Conservation (phyloP, 2,329 filamentous ascomycete species). For the Botrytis fabae region DNA sequence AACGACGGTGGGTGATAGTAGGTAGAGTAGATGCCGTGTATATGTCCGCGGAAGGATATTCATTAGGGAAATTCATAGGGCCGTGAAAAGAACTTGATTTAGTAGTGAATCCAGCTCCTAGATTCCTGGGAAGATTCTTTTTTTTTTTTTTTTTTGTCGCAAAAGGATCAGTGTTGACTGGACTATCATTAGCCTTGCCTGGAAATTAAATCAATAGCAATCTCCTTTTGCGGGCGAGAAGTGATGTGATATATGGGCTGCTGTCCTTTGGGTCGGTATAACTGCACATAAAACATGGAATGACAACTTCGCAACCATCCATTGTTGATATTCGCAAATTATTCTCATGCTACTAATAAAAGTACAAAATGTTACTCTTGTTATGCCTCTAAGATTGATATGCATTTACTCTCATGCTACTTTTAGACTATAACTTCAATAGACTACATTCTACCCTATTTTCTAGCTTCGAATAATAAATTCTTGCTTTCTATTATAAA, state of each 20-base stretch:
- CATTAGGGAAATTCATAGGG: neutral
- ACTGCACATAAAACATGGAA: neutral
- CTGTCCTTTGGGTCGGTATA: neutral
- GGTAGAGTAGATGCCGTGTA: no score
- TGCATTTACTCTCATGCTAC: no score
- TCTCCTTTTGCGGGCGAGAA: neutral
- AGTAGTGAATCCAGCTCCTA: neutral
- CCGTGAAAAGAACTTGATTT: accelerated
- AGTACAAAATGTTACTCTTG: no score
- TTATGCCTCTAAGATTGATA: no score
- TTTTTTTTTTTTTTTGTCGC: neutral
- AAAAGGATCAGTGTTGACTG: neutral
- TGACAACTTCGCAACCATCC: neutral
- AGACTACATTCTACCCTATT: no score
- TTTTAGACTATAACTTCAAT: no score
- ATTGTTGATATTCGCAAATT: neutral
- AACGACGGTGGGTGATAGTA: no score
- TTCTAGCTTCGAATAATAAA: no score
- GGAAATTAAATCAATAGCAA: neutral
- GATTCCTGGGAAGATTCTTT: neutral
- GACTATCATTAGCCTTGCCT: neutral
- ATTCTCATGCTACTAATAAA: no score
- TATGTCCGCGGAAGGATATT: neutral
- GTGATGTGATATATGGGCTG: neutral
- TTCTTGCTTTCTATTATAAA: no score